Evolutionary conservation across 2,329 filamentous ascomycete species (phyloP).

Genomic region (Xylariaceae sp.): DNA sequence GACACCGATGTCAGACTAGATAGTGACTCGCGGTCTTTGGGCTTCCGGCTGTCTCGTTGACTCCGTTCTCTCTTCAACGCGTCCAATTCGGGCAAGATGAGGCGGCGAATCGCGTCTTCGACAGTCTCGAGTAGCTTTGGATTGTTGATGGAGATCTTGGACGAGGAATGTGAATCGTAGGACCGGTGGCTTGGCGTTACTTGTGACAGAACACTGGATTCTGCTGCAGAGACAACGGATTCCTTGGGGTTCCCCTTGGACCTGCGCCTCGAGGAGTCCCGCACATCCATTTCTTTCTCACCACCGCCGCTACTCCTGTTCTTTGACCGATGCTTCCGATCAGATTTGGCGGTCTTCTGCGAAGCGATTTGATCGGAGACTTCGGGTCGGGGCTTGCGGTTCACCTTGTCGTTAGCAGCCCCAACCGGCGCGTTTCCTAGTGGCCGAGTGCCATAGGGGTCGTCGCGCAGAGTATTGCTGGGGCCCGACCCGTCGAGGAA

Average conservation of each 20-base stretch:
- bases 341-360: slow-evolving; percentile 38
- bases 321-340: slow-evolving; percentile 46
- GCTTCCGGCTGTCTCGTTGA: slow-evolving; percentile 56
- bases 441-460: slow-evolving; percentile 31
- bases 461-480: slow-evolving; percentile 11
- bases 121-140: slow-evolving; percentile 86
- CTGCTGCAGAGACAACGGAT: slow-evolving; percentile 46
- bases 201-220: slow-evolving; percentile 50
- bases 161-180: slow-evolving; percentile 50
- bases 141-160: slow-evolving; percentile 77
- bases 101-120: slow-evolving; percentile 82
- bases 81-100: slow-evolving; percentile 87
- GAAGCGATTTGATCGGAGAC: slow-evolving; percentile 36
- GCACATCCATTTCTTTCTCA: slow-evolving; percentile 44
- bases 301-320: slow-evolving; percentile 45
- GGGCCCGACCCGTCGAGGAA: slow-evolving; percentile 53
- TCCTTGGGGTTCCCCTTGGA: slow-evolving; percentile 50
- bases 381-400: slow-evolving; percentile 40
- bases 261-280: slow-evolving; percentile 42
- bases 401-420: slow-evolving; percentile 38
- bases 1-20: slow-evolving; percentile 52
- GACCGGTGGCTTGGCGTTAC: slow-evolving; percentile 51
- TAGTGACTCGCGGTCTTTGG: slow-evolving; percentile 52
- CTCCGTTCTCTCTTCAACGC: slow-evolving; percentile 88
- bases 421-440: slow-evolving; percentile 35